Evolutionary conservation across 176 grass and related monocot species (phyloP), one percentile per base, ranked within the genome.

Genomic region (Dactylis glomerata): DNA sequence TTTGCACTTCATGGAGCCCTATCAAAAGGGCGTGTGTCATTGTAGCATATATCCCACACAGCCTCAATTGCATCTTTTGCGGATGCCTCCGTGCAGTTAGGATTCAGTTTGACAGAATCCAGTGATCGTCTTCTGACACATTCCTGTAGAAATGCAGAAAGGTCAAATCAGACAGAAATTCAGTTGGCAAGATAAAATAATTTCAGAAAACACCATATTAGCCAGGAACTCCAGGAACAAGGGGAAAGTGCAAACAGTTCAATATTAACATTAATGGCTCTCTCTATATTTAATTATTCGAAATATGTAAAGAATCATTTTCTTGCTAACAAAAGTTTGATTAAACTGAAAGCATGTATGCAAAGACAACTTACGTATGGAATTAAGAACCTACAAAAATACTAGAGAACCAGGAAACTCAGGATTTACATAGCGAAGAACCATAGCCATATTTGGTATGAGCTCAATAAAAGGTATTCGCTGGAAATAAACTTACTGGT

Each of bases 61-160:
- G 96, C 81, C 38, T 99, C 93, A 51, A 99, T 82, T 47, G 93
- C 96, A 88, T 99, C 96, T 73, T 96, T 99, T 38, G 96, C 93
- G 66, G 91, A 61, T 16, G 83, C 19, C 57, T 87, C 89, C 0
- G 91, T 86, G 49, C 96, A 94, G 81, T 91, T 56, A 2, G 93
- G 96, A 44, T 99, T 99, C 2, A 6, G 16, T 56, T 89, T 87
- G 71, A 99, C 65, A 27, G 96, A 99, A 78, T 56, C 72, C 68
- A 96, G 85, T 50, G 96, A 34, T 10, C 96, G 86, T 72, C 93
- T 92, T 92, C 83, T 90, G 33, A 96, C 91, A 87, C 96, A 99
- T 40, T 99, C 93, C 93, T 99, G 89, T 33, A 86, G 45, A 67
- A 67, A 83, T 61, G 34, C 40, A 86, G 19, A 83, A 68, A 73